Percentiles rank a stretch among this genome's conserved stretches.
phyloP scores from a whole-genome alignment of 2,329 filamentous ascomycete species.

The Dryadomyces quercus-mongolicae region DNA sequence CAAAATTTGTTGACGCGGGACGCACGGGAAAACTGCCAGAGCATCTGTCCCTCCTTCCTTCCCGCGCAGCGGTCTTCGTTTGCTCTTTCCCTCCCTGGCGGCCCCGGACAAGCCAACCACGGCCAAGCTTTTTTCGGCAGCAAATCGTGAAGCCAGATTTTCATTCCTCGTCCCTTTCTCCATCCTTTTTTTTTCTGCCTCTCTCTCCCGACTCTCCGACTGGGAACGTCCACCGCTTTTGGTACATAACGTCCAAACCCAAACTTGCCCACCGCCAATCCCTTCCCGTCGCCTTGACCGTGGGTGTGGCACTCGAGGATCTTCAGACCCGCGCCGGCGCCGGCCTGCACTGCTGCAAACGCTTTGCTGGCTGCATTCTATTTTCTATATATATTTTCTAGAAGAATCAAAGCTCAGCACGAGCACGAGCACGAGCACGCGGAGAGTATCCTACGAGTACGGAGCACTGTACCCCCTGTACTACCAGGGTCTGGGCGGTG shows the following conservation, averaged over 20 bases:
- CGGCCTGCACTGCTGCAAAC: neutral
- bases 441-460: too few relatives aligned
- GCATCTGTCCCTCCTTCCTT: neutral
- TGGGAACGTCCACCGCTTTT: neutral
- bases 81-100: neutral
- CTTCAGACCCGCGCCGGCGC: slow-evolving; percentile 1
- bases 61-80: neutral
- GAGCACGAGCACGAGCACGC: too few relatives aligned
- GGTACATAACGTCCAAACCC: neutral
- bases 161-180: too few relatives aligned
- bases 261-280: neutral
- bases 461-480: too few relatives aligned
- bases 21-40: neutral
- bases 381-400: too few relatives aligned
- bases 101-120: too few relatives aligned
- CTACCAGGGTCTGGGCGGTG: too few relatives aligned
- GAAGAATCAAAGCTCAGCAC: too few relatives aligned
- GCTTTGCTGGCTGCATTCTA: too few relatives aligned
- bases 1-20: slow-evolving; percentile 17
- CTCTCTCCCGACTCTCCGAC: neutral
- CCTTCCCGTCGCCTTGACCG: neutral
- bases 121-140: too few relatives aligned
- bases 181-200: neutral
- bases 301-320: neutral
- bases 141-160: neutral